A percentile compares a stretch with the other conserved stretches of the same genome.
phyloP scores from a whole-genome alignment of 768 basidiomycete genomes.

The Calocybe gangraenosa region DNA sequence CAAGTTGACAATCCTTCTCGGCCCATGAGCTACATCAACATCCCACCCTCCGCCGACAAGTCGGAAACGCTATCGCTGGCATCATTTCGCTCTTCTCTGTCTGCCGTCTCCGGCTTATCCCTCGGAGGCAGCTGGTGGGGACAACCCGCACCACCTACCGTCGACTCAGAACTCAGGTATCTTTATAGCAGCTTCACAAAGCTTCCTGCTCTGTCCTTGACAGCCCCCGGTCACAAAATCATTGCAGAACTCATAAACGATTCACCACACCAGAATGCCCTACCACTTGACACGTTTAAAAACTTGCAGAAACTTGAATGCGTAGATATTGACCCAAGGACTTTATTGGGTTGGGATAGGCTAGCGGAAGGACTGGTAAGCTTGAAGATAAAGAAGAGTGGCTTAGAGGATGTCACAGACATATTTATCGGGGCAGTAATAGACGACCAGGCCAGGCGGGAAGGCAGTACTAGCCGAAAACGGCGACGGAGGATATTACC shows the following conservation, averaged over 20 bases:
- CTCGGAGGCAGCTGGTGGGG: conserved; percentile 75
- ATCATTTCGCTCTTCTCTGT: conserved; percentile 74
- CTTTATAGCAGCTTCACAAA: conserved; percentile 90
- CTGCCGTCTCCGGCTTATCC: conserved; percentile 71
- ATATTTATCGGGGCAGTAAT: conserved; percentile 74
- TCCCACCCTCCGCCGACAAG: conserved; percentile 52
- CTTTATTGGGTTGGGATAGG: conserved; percentile 79
- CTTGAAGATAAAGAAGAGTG: conserved; percentile 74
- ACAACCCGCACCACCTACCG: conserved; percentile 46
- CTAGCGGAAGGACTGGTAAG: conserved; percentile 66
- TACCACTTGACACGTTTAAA: conserved; percentile 84
- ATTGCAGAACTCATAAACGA: conserved; percentile 70
- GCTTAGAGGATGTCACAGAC: conserved; percentile 76
- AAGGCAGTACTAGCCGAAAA: conserved; percentile 46
- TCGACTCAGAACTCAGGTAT: conserved; percentile 78
- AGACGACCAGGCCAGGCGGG: conserved; percentile 68
- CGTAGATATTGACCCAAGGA: conserved; percentile 77
- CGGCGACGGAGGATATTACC: conserved; percentile 42
- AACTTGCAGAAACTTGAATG: conserved; percentile 75
- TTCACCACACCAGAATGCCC: conserved; percentile 64
- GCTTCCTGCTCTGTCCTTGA: conserved; percentile 72
- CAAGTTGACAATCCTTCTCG: conserved; percentile 67
- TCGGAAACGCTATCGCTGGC: conserved; percentile 72
- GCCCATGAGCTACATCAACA: conserved; percentile 70
- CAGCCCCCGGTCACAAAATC: conserved; percentile 57